These are phyloP conservation scores for Solanum pennellii DNA, from an alignment of 257 asterid genomes.

Conservation along the genomic window DNA sequence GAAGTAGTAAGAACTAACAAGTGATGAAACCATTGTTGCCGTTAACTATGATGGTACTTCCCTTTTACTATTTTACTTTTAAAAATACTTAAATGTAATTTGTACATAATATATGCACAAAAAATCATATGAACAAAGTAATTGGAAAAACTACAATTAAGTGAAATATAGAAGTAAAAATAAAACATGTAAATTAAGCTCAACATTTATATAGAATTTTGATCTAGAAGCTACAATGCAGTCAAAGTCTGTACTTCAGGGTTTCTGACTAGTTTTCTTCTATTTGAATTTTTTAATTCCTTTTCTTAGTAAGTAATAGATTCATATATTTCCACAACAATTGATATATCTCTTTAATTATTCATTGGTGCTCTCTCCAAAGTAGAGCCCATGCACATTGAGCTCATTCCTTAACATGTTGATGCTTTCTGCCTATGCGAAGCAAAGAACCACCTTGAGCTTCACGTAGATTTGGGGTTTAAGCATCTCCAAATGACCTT, in stretches of 20 bases:
- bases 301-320: not conserved
- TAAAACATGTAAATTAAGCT: not conserved
- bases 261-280: not conserved
- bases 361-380: not conserved
- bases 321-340: not conserved
- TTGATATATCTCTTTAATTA: not conserved
- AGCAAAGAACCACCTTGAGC: not conserved
- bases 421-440: not conserved
- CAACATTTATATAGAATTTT: not conserved
- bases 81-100: too few species aligned
- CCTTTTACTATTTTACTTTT: not conserved
- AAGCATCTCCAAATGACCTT: not conserved
- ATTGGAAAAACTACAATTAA: not conserved
- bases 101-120: not conserved
- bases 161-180: not conserved
- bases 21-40: not conserved
- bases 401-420: not conserved
- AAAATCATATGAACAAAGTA: not conserved
- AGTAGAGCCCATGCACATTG: not conserved
- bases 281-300: not conserved
- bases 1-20: not conserved
- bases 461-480: not conserved
- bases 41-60: not conserved
- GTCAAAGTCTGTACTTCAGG: not conserved
- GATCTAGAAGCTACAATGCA: not conserved